phyloP scores from a whole-genome alignment of 2,329 filamentous ascomycete genomes.

The Zelopaecilomyces penicillatus region DNA sequence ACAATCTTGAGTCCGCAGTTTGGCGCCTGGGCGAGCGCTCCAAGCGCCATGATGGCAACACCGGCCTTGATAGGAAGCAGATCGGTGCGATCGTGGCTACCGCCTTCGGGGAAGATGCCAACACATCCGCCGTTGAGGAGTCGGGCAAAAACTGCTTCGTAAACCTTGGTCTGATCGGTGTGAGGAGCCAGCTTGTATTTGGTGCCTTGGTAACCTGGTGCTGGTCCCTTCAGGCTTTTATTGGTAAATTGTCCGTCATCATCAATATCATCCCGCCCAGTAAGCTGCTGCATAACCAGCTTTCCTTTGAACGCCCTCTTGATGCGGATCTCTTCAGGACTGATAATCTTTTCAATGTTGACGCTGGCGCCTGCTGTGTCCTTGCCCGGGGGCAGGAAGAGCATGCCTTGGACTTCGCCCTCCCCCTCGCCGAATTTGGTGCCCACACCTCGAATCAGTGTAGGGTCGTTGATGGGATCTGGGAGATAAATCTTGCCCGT shows the following conservation, averaged over 20 bases:
- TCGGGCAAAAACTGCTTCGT: conserved; percentile 83
- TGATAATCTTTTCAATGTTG: conserved; percentile 73
- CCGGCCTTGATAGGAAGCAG: conserved; percentile 89
- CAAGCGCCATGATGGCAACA: conserved; percentile 95
- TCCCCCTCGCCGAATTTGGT: conserved; percentile 71
- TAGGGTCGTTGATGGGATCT: conserved; percentile 77
- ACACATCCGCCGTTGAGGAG: conserved; percentile 79
- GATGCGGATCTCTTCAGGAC: conserved; percentile 71
- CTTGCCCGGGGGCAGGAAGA: conserved; percentile 80
- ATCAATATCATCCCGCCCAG: conserved; percentile 65
- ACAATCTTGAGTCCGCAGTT: conserved; percentile 89
- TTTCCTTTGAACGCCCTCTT: conserved; percentile 81
- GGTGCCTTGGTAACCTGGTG: conserved; percentile 62
- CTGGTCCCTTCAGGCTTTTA: conserved; percentile 42
- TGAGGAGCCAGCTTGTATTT: conserved; percentile 86
- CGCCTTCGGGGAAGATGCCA: conserved; percentile 94
- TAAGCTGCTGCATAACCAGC: conserved; percentile 70
- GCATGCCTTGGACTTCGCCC: conserved; percentile 68
- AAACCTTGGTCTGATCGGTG: conserved; percentile 88
- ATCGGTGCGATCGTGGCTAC: conserved; percentile 89
- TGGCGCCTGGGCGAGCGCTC: conserved; percentile 75
- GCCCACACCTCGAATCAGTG: conserved; percentile 66
- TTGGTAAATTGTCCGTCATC: conserved; percentile 56
- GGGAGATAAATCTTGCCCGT: conserved; percentile 79
- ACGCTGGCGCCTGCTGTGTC: conserved; percentile 68